Percentiles rank a stretch among this genome's conserved stretches.
Conservation (phyloP, 106 monocot genomes). For the Dioscorea zingiberensis region DNA sequence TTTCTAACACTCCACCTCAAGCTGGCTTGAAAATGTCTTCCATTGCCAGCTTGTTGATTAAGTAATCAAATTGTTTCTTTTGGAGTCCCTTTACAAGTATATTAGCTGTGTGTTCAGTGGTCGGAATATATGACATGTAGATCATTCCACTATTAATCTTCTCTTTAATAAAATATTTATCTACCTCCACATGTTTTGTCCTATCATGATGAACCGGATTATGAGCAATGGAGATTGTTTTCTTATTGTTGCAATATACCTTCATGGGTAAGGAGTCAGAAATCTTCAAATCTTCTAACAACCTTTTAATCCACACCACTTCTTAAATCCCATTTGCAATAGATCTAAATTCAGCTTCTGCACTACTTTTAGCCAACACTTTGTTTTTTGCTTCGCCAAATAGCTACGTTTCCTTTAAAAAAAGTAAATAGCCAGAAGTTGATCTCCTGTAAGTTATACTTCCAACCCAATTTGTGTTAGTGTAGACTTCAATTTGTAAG, state of each 20-base stretch:
- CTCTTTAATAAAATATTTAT: not conserved
- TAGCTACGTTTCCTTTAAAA: not conserved
- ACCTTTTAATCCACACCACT: not conserved
- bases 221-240: not conserved
- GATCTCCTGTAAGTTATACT: slow-evolving; percentile 1
- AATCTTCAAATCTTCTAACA: not conserved
- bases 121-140: too few relatives aligned
- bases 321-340: slow-evolving; percentile 4
- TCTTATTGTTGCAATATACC: not conserved
- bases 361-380: not conserved
- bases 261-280: not conserved
- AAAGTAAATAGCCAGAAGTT: slow-evolving; percentile 5
- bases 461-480: not conserved
- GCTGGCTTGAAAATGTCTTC: too few relatives aligned
- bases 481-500: not conserved
- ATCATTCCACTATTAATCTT: not conserved
- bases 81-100: too few relatives aligned
- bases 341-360: not conserved
- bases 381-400: slow-evolving; percentile 4
- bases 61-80: too few relatives aligned
- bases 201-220: not conserved
- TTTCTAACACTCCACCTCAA: too few relatives aligned
- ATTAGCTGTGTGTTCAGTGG: too few relatives aligned
- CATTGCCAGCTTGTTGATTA: too few relatives aligned
- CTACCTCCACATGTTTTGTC: not conserved